These are phyloP conservation scores for Verticillium nubilum DNA, from an alignment of 2,329 filamentous ascomycete species.

Conservation along the genomic window DNA sequence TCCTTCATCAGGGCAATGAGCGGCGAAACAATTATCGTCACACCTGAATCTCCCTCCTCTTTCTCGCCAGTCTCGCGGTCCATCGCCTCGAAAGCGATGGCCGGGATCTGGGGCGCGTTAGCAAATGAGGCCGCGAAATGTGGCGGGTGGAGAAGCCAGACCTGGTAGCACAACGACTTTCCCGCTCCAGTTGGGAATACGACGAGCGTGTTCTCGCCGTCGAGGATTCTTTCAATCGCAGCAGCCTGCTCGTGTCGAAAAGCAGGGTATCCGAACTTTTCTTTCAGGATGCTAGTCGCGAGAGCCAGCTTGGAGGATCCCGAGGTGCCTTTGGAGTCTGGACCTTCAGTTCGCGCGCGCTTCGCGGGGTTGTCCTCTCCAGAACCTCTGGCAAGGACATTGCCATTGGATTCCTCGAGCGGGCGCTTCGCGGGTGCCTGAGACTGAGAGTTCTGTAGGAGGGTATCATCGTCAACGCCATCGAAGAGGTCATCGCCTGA, in stretches of 20 bases:
- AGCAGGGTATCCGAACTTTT: conserved; percentile 30
- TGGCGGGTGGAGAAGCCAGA: conserved; percentile 13
- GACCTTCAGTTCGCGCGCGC: background rate
- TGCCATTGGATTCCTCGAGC: background rate
- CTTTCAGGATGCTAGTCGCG: conserved; percentile 23
- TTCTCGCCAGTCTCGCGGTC: conserved; percentile 25
- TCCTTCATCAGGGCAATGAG: conserved; percentile 57
- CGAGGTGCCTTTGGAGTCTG: background rate
- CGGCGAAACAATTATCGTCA: conserved; percentile 52
- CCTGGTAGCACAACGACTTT: conserved; percentile 46
- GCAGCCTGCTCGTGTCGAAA: conserved; percentile 41
- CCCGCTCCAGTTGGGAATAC: conserved; percentile 43
- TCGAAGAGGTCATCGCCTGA: conserved; percentile 20
- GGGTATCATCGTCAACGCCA: conserved; percentile 10
- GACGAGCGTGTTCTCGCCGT: conserved; percentile 34
- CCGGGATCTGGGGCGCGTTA: conserved; percentile 30
- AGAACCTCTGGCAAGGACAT: background rate
- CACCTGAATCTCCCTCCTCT: conserved; percentile 30
- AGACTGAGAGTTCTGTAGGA: conserved; percentile 2
- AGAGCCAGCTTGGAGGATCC: conserved; percentile 4
- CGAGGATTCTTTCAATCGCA: conserved; percentile 30
- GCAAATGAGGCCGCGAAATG: background rate
- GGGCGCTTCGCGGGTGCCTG: background rate
- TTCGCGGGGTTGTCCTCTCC: background rate
- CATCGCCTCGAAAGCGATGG: conserved; percentile 38